These are phyloP conservation scores for Avena atlantica DNA, from an alignment of 176 grass and related monocot species.

Conservation along the genomic window DNA sequence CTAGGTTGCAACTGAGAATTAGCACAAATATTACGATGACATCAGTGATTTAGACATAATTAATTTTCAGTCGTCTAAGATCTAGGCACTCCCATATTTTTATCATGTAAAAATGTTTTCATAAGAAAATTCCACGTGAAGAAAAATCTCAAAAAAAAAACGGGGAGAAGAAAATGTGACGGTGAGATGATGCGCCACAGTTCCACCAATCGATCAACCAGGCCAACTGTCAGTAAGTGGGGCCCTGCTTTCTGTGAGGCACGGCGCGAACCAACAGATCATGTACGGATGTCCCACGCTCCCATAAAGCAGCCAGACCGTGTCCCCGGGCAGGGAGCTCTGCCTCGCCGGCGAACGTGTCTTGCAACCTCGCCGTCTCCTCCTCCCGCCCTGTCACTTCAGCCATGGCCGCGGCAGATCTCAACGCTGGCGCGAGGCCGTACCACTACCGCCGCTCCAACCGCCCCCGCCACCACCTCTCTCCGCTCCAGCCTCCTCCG, in stretches of 20 bases:
- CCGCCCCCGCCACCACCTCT: not conserved
- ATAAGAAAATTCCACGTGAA: too few relatives aligned
- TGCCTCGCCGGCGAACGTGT: not conserved
- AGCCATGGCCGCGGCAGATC: constrained; percentile 40
- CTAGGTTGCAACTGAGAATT: too few relatives aligned
- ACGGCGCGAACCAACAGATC: not conserved
- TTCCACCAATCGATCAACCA: not conserved
- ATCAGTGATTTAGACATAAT: too few relatives aligned
- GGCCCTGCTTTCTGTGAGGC: not conserved
- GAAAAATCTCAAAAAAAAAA: too few relatives aligned
- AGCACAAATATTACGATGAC: too few relatives aligned
- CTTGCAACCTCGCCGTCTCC: not conserved
- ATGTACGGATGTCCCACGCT: not conserved
- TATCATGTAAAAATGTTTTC: too few relatives aligned
- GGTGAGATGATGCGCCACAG: too few relatives aligned
- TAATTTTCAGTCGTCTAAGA: too few relatives aligned
- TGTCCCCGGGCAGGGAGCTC: constrained; percentile 4
- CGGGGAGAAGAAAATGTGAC: too few relatives aligned
- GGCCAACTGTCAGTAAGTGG: constrained; percentile 12
- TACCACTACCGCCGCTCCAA: constrained; percentile 32
- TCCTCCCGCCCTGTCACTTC: not conserved
- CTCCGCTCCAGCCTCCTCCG: constrained; percentile 22
- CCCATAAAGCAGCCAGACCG: constrained; percentile 32
- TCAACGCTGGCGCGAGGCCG: constrained; percentile 53
- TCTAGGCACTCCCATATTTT: too few relatives aligned